phyloP scores from a whole-genome alignment of 1,139 yeast genomes.

The Yamadazyma diospyri region DNA sequence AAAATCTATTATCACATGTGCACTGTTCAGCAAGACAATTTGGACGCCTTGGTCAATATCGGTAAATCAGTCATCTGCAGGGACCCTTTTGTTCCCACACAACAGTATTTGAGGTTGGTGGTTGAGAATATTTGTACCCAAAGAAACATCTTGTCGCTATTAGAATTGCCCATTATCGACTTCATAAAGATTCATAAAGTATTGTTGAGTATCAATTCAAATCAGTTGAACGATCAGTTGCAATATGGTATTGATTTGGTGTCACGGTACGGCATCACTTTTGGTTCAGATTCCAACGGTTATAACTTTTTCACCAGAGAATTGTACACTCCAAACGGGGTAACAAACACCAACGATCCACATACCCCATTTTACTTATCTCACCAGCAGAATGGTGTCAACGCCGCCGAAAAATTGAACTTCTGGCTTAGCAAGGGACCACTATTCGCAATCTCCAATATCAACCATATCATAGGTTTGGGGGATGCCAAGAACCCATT shows the following conservation, averaged over 20 bases:
- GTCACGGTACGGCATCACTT: slow-evolving; percentile 63
- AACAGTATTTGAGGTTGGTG: slow-evolving; percentile 68
- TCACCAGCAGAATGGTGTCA: slow-evolving; percentile 24
- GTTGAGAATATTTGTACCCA: slow-evolving; percentile 76
- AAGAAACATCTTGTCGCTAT: slow-evolving; percentile 55
- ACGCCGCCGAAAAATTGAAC: slow-evolving; percentile 54
- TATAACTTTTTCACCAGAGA: slow-evolving; percentile 57
- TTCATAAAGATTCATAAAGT: slow-evolving; percentile 65
- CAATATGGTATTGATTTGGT: slow-evolving; percentile 62
- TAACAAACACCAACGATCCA: slow-evolving; percentile 24
- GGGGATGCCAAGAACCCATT: slow-evolving; percentile 75
- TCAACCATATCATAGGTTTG: slow-evolving; percentile 70
- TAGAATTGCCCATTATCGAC: slow-evolving; percentile 61
- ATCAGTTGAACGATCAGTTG: slow-evolving; percentile 28
- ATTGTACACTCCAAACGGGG: slow-evolving; percentile 40
- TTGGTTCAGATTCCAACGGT: slow-evolving; percentile 68
- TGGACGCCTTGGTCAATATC: slow-evolving; percentile 73
- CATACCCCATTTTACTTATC: slow-evolving; percentile 34
- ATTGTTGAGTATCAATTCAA: slow-evolving; percentile 45
- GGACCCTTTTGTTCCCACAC: slow-evolving; percentile 80
- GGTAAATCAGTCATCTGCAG: slow-evolving; percentile 76
- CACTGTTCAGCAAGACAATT: slow-evolving; percentile 75
- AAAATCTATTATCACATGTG: slow-evolving; percentile 80
- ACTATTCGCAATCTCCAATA: slow-evolving; percentile 69
- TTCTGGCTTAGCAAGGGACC: slow-evolving; percentile 78